phyloP scores from a whole-genome alignment of 768 basidiomycete species.

The Podaxis rugospora region DNA sequence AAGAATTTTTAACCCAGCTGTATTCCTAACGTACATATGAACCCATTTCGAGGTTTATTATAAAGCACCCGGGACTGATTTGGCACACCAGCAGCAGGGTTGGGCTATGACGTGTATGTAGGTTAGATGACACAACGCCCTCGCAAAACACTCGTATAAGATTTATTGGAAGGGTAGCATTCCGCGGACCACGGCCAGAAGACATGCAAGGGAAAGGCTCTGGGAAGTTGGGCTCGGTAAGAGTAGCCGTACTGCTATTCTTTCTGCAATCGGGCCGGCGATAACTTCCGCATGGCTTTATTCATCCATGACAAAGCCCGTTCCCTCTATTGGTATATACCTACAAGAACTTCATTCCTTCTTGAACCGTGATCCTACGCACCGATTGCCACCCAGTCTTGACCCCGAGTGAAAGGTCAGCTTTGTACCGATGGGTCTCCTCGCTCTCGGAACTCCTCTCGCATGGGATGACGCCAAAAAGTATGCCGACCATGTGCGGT shows the following conservation, averaged over 20 bases:
- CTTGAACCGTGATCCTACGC: neutral
- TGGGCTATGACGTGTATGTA: constrained; percentile 21
- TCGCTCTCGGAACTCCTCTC: constrained; percentile 91
- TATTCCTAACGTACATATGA: too few relatives aligned
- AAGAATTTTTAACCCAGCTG: too few relatives aligned
- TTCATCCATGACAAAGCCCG: constrained; percentile 10
- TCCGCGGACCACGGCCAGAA: neutral
- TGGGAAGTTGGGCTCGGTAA: neutral
- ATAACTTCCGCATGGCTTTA: constrained; percentile 14
- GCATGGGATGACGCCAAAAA: constrained; percentile 87
- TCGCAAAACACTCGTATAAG: neutral
- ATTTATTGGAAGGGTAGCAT: neutral
- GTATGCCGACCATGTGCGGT: constrained; percentile 83
- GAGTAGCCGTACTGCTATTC: neutral
- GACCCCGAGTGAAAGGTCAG: neutral
- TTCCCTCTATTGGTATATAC: constrained; percentile 5
- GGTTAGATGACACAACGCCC: constrained; percentile 15
- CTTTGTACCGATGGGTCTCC: constrained; percentile 68
- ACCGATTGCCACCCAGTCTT: neutral
- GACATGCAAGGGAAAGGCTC: neutral
- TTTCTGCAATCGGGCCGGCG: constrained; percentile 18
- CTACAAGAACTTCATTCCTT: neutral
- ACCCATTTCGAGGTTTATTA: neutral
- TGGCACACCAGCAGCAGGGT: neutral
- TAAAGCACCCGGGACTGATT: constrained; percentile 5